A percentile compares a stretch with the other conserved stretches of the same genome.
These are phyloP conservation scores for Saturnispora besseyi DNA, from an alignment of 805 yeast species.

Conservation along the genomic window DNA sequence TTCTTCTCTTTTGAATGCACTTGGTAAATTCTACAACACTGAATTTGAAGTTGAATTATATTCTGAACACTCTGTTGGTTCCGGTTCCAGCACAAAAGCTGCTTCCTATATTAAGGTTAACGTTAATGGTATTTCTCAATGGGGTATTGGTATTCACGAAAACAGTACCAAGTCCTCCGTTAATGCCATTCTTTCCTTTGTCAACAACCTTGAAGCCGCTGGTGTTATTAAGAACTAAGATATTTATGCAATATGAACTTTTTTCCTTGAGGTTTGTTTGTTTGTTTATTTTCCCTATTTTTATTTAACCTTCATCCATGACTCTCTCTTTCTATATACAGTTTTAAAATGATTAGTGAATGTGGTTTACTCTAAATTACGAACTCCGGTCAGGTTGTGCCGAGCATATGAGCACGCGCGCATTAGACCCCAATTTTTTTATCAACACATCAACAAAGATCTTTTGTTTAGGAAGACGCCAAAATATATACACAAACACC, in stretches of 20 bases:
- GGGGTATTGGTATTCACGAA: conserved; percentile 93
- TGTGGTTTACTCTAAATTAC: not conserved
- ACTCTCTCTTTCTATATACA: not conserved
- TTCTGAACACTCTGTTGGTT: conserved; percentile 65
- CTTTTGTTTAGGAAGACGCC: not conserved
- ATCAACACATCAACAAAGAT: not conserved
- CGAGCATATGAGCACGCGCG: conserved; percentile 4
- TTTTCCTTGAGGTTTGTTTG: not conserved
- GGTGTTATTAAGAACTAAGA: conserved; percentile 7
- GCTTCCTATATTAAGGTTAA: conserved; percentile 51
- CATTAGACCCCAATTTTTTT: not conserved
- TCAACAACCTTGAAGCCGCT: conserved; percentile 37
- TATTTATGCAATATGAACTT: not conserved
- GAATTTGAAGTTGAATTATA: conserved; percentile 57
- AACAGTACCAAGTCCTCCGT: conserved; percentile 85
- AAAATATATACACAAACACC: not conserved
- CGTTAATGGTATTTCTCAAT: conserved; percentile 27
- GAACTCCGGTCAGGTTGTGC: not conserved
- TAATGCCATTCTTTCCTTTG: conserved; percentile 54
- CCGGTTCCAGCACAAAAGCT: conserved; percentile 63
- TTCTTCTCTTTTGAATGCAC: conserved; percentile 61
- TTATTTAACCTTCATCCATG: no score
- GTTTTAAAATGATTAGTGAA: not conserved
- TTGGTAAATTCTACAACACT: conserved; percentile 42
- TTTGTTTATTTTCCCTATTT: not conserved